Evolutionary conservation across 257 asterid genomes (phyloP).

Genomic region (Echites panduratus): DNA sequence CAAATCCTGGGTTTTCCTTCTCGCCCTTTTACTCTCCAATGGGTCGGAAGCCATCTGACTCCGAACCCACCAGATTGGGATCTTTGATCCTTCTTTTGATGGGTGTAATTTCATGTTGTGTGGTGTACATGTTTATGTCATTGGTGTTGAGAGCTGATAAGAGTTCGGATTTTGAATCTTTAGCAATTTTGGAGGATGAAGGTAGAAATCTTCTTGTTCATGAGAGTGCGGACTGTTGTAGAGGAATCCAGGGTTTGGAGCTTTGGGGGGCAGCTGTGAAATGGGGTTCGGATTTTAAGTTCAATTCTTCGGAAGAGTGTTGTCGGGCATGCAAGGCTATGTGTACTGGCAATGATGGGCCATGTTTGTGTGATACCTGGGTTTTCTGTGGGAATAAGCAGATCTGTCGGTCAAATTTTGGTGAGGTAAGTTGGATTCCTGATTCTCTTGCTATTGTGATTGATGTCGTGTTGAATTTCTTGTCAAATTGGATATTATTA

Average conservation of each 20-base stretch:
- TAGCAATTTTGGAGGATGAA: constrained; percentile 13
- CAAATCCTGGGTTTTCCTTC: constrained; percentile 28
- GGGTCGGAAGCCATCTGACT: constrained; percentile 76
- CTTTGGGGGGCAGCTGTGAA: constrained; percentile 91
- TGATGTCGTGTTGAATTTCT: neutral
- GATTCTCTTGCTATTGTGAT: neutral
- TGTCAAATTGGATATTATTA: neutral
- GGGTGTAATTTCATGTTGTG: constrained; percentile 66
- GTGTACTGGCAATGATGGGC: constrained; percentile 79
- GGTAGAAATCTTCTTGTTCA: constrained; percentile 20
- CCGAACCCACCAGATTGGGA: constrained; percentile 57
- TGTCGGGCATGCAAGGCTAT: constrained; percentile 70
- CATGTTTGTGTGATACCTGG: constrained; percentile 94
- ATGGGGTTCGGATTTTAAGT: constrained; percentile 91
- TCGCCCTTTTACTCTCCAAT: constrained; percentile 28
- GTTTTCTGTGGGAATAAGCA: constrained; percentile 79
- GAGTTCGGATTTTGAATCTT: constrained; percentile 25
- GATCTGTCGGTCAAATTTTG: constrained; percentile 73
- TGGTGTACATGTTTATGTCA: constrained; percentile 62
- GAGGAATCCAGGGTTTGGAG: constrained; percentile 68
- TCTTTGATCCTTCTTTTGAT: constrained; percentile 50
- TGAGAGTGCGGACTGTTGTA: constrained; percentile 53
- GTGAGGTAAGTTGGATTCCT: constrained; percentile 54
- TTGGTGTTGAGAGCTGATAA: constrained; percentile 32
- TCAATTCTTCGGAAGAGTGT: constrained; percentile 64